A percentile compares a stretch with the other conserved stretches of the same genome.
These are phyloP conservation scores for Talaromyces sp. DNA, from an alignment of 2,329 filamentous ascomycete species.

Conservation along the genomic window DNA sequence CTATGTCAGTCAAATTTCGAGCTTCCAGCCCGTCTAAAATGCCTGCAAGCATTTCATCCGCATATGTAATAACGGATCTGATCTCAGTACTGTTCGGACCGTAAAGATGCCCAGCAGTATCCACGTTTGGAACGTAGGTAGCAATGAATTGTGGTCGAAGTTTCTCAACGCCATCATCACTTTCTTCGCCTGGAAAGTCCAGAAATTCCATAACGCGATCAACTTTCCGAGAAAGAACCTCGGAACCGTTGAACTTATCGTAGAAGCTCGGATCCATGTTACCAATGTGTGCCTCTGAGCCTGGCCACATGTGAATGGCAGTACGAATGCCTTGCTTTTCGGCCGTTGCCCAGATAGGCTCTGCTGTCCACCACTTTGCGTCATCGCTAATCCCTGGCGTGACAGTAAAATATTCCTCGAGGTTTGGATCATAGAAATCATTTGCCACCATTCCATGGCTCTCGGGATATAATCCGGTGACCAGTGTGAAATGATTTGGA, in stretches of 20 bases:
- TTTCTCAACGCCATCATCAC: constrained; percentile 49
- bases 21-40: constrained; percentile 73
- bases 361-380: constrained; percentile 90
- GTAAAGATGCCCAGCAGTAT: constrained; percentile 79
- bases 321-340: constrained; percentile 75
- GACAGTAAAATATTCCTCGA: constrained; percentile 82
- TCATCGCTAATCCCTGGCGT: constrained; percentile 73
- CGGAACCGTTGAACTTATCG: constrained; percentile 79
- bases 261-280: constrained; percentile 74
- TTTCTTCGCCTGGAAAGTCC: constrained; percentile 73
- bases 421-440: constrained; percentile 82
- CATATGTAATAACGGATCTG: constrained; percentile 69
- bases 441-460: constrained; percentile 92
- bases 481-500: constrained; percentile 91
- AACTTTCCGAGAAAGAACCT: constrained; percentile 73
- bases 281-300: constrained; percentile 82
- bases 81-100: constrained; percentile 96
- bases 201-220: constrained; percentile 76
- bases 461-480: constrained; percentile 89
- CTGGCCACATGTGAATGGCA: constrained; percentile 98
- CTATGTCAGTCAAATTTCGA: constrained; percentile 81
- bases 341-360: constrained; percentile 91
- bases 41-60: constrained; percentile 76
- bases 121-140: constrained; percentile 91
- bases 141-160: constrained; percentile 86